These are phyloP conservation scores for Kuraishia hungarica DNA, from an alignment of 805 yeast genomes.

Conservation along the genomic window DNA sequence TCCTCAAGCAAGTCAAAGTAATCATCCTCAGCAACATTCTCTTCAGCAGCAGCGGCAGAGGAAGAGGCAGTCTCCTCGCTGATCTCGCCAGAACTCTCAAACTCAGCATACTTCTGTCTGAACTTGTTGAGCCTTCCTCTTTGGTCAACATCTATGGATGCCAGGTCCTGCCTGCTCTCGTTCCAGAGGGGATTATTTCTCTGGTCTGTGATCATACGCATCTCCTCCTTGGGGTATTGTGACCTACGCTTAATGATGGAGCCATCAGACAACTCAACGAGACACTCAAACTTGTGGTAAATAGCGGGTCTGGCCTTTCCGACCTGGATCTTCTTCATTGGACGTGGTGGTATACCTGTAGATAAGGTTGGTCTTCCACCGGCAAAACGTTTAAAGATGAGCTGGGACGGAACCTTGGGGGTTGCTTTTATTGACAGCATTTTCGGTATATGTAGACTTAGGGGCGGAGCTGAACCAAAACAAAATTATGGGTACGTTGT, in stretches of 20 bases:
- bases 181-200: constrained; percentile 87
- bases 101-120: constrained; percentile 55
- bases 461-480: too few species aligned
- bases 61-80: constrained; percentile 12
- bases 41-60: constrained; percentile 7
- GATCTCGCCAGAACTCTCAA: constrained; percentile 22
- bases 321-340: constrained; percentile 55
- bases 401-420: neutral
- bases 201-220: constrained; percentile 81
- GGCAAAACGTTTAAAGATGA: constrained; percentile 9
- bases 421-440: neutral
- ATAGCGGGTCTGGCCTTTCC: constrained; percentile 94
- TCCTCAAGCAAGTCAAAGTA: constrained; percentile 53
- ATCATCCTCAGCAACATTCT: constrained; percentile 28
- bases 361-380: constrained; percentile 19
- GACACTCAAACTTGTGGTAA: constrained; percentile 80
- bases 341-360: constrained; percentile 35
- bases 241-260: constrained; percentile 78
- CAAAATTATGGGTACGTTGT: too few species aligned
- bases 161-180: constrained; percentile 71
- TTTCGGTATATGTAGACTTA: neutral
- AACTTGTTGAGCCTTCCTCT: constrained; percentile 74
- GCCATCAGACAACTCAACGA: constrained; percentile 91
- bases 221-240: constrained; percentile 81
- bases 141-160: constrained; percentile 70